Percentiles rank a stretch among this genome's conserved stretches.
phyloP scores from a whole-genome alignment of 2,329 filamentous ascomycete genomes.

The Clarireedia sp. region DNA sequence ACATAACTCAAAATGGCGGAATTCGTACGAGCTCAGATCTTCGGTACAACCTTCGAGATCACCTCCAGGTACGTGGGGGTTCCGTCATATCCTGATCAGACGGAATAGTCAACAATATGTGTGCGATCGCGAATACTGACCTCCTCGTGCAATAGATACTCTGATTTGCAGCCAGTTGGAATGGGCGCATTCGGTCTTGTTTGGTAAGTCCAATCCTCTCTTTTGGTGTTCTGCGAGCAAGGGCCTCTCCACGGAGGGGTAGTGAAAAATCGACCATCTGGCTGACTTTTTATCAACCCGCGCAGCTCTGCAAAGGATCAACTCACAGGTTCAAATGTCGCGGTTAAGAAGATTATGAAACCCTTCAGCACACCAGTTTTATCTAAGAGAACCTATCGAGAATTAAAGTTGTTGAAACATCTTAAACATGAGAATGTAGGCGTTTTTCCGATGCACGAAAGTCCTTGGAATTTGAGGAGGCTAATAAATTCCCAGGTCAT shows the following conservation, averaged over 20 bases:
- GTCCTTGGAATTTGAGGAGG: conserved; percentile 5
- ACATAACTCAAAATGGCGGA: conserved; percentile 70
- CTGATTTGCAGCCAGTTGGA: conserved; percentile 93
- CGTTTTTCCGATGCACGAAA: not conserved
- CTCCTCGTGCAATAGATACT: conserved; percentile 60
- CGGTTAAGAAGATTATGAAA: conserved; percentile 99
- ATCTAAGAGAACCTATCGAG: conserved; percentile 94
- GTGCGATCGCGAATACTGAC: conserved; percentile 15
- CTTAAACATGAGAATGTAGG: conserved; percentile 88
- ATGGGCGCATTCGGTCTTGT: conserved; percentile 99
- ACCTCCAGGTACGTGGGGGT: conserved; percentile 70
- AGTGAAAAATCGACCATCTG: not conserved
- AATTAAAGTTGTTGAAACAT: conserved; percentile 95
- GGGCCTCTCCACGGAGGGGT: not conserved
- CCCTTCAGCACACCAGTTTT: conserved; percentile 98
- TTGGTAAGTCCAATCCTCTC: conserved; percentile 55
- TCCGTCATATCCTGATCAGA: not conserved
- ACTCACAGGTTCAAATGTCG: conserved; percentile 92
- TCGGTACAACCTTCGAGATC: conserved; percentile 99
- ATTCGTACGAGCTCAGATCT: conserved; percentile 98
- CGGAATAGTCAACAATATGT: conserved; percentile 10
- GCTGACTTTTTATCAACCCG: conserved; percentile 13
- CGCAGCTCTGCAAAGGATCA: conserved; percentile 91
- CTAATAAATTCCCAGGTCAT: conserved; percentile 60
- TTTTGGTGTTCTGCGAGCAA: not conserved